A percentile compares a stretch with the other conserved stretches of the same genome.
Evolutionary conservation across 1,284 basidiomycete genomes (phyloP).

Genomic region (Gymnopus androsaceus): DNA sequence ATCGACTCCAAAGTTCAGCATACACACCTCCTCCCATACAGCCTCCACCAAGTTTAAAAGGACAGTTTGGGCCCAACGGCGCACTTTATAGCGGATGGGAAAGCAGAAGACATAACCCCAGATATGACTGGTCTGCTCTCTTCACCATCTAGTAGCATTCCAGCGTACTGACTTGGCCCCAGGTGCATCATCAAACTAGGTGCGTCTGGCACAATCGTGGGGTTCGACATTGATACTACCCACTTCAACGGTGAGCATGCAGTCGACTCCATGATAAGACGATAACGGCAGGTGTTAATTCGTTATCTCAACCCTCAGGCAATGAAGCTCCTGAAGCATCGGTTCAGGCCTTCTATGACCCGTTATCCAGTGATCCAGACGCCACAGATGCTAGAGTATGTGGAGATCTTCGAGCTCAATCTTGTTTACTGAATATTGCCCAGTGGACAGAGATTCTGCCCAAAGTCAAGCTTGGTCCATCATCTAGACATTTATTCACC

Average conservation of each 20-base stretch:
- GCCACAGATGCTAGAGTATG: conserved; percentile 57
- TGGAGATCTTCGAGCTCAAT: conserved; percentile 8
- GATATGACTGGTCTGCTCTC: conserved; percentile 80
- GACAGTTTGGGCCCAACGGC: conserved; percentile 94
- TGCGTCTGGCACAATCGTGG: conserved; percentile 74
- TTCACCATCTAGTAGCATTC: not conserved
- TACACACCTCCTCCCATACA: conserved; percentile 30
- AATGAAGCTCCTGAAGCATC: conserved; percentile 90
- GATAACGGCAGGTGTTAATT: not conserved
- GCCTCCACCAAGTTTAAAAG: conserved; percentile 84
- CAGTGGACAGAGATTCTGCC: conserved; percentile 87
- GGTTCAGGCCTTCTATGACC: conserved; percentile 63
- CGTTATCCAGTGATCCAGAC: conserved; percentile 44
- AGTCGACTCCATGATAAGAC: not conserved
- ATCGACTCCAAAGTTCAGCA: not conserved
- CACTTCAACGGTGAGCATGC: conserved; percentile 81
- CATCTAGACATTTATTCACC: conserved; percentile 84
- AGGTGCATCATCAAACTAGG: conserved; percentile 93
- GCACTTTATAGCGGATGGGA: conserved; percentile 97
- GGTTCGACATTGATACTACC: conserved; percentile 95
- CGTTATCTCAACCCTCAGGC: conserved; percentile 42
- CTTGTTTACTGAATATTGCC: not conserved
- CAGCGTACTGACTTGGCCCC: conserved; percentile 7
- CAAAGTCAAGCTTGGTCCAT: conserved; percentile 76
- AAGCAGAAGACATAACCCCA: conserved; percentile 83